A percentile compares a stretch with the other conserved stretches of the same genome.
phyloP scores from a whole-genome alignment of 1,139 yeast genomes.

The Pichia terricola region DNA sequence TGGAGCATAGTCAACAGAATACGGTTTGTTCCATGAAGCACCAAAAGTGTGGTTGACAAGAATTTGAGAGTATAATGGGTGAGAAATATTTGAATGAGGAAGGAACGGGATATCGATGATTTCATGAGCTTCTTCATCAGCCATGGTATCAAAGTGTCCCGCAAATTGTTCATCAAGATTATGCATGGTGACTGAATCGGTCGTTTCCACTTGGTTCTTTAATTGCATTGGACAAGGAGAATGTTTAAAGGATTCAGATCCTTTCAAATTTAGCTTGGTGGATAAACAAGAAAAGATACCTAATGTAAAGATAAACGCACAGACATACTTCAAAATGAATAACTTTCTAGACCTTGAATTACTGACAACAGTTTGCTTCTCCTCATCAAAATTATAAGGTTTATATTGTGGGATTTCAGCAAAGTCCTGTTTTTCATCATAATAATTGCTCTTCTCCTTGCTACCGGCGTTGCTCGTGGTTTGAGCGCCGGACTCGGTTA shows the following conservation, averaged over 20 bases:
- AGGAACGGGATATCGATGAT: slow-evolving; percentile 23
- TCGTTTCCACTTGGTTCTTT: not conserved
- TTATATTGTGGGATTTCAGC: not conserved
- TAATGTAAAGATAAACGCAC: not conserved
- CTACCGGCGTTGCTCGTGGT: not conserved
- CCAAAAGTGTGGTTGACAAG: slow-evolving; percentile 42
- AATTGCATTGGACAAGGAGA: not conserved
- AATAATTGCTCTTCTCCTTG: not conserved
- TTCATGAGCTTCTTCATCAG: slow-evolving; percentile 14
- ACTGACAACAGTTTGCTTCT: too few relatives aligned
- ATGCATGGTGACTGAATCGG: not conserved
- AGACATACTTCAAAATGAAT: not conserved
- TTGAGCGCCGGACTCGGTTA: not conserved
- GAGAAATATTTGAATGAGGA: slow-evolving; percentile 23
- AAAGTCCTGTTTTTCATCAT: not conserved
- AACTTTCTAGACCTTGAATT: too few relatives aligned
- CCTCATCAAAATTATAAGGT: too few relatives aligned
- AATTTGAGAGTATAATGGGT: slow-evolving; percentile 34
- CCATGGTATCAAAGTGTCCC: not conserved
- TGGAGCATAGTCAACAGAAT: slow-evolving; percentile 28
- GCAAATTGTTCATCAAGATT: not conserved
- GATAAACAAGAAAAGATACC: not conserved
- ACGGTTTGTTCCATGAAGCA: slow-evolving; percentile 52
- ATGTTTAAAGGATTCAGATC: not conserved
- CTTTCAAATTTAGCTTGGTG: not conserved